A percentile compares a stretch with the other conserved stretches of the same genome.
phyloP scores from a whole-genome alignment of 2,329 filamentous ascomycete genomes.

The Didymosphaeria variabile region DNA sequence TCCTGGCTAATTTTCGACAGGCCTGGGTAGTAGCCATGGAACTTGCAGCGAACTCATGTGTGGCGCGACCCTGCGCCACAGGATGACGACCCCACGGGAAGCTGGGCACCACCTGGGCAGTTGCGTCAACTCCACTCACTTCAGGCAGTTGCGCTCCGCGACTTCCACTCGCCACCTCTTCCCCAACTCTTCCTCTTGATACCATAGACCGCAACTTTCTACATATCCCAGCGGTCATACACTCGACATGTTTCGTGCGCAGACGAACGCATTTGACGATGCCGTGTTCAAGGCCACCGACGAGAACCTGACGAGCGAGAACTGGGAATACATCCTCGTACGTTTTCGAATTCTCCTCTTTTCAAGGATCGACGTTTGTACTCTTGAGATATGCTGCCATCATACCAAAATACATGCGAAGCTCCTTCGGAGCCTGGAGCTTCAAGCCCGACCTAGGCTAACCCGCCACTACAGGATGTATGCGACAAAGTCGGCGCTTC shows the following conservation, averaged over 20 bases:
- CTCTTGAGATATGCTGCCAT: neutral
- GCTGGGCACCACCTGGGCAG: constrained; percentile 14
- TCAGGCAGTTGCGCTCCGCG: constrained; percentile 12
- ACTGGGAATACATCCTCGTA: constrained; percentile 76
- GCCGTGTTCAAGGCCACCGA: constrained; percentile 87
- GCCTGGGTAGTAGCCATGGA: neutral
- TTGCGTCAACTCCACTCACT: constrained; percentile 19
- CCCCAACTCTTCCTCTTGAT: neutral
- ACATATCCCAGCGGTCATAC: constrained; percentile 4
- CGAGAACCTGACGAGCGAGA: constrained; percentile 91
- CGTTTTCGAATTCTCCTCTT: neutral
- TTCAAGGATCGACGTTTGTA: neutral
- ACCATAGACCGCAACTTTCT: neutral
- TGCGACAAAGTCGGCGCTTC: constrained; percentile 66
- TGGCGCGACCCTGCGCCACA: constrained; percentile 12
- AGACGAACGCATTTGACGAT: constrained; percentile 76
- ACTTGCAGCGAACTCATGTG: neutral
- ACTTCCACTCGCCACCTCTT: constrained; percentile 13
- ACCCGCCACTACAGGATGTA: constrained; percentile 58
- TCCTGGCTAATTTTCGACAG: too few species aligned
- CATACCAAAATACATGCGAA: neutral
- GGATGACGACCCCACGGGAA: constrained; percentile 6
- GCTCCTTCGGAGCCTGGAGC: neutral
- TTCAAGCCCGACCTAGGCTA: constrained; percentile 12
- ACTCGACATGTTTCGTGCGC: constrained; percentile 57